Percentiles rank a stretch among this genome's conserved stretches.
Conservation (phyloP, 2,329 filamentous ascomycete species). For the Fusarium algeriense region DNA sequence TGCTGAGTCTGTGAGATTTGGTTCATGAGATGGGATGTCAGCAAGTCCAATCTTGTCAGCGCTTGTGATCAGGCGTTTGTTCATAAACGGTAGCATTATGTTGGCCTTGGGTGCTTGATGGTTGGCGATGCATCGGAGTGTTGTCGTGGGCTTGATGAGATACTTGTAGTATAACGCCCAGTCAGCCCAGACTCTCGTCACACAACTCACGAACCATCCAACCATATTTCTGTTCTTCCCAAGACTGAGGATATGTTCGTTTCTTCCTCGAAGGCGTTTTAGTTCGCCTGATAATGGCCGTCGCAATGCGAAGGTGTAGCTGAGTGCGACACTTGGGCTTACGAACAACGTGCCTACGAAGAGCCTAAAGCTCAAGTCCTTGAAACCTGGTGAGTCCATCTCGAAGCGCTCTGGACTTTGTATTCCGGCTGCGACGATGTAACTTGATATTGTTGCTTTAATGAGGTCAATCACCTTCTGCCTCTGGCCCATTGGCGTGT, state of each 20-base stretch:
- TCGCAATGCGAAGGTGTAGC: conserved; percentile 55
- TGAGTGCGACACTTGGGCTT: conserved; percentile 66
- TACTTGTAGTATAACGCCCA: not conserved
- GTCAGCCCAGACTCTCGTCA: not conserved
- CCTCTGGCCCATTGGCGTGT: conserved; percentile 59
- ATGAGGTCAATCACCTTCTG: conserved; percentile 52
- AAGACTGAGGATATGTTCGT: not conserved
- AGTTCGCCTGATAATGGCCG: no score
- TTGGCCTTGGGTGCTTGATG: fast-evolving
- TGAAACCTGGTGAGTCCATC: not conserved
- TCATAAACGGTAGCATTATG: no score
- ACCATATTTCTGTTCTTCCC: not conserved
- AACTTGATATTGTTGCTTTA: conserved; percentile 55
- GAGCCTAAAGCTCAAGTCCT: conserved; percentile 40
- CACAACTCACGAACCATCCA: not conserved
- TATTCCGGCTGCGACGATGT: conserved; percentile 63
- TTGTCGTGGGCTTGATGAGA: not conserved
- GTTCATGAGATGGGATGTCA: not conserved
- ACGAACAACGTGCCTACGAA: conserved; percentile 61
- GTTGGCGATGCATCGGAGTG: not conserved
- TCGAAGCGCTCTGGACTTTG: conserved; percentile 9
- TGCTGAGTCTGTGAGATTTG: not conserved
- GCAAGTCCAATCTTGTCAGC: not conserved
- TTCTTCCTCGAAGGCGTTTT: no score
- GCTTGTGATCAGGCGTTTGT: not conserved